Base-by-base conservation (phyloP, 768 basidiomycete genomes). In the Podaxis sp. region DNA sequence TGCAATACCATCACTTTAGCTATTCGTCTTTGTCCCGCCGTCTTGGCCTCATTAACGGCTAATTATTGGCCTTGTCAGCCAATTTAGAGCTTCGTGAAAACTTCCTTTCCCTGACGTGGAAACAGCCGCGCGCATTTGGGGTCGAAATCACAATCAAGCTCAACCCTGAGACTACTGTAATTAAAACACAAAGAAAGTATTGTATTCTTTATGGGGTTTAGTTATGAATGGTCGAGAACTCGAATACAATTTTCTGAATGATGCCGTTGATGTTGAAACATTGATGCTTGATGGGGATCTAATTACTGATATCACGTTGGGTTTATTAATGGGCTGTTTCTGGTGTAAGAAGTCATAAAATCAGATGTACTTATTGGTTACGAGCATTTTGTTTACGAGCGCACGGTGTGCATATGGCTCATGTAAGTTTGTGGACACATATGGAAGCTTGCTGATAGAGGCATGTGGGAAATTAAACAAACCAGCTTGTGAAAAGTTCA, bases 81-180 rank as follows among this genome's bases (percentile, higher is more conserved):
- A 48, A 55, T 62, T 62, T 55, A 24, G 53, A 46, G 53, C 60
- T 62, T 62, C 60, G 26, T 51, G 61, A 56, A 56, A 62, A 62
- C 61, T 62, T 56, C 54, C 22, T n/a, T n/a, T 22, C 54, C 55
- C 36, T 56, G 61, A 56, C 55, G 54, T 56, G 61, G 61, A 20
- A 26, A 40, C 26, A 15, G 28, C n/a, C 40, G n/a, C 51, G 20
- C 30, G 24, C 26, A 33, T 28, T 53, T 15, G 51, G 24, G 51
- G 8, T 38, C 20, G 7, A 8, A 56, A 56, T 56, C 37, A 56
- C 54, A 24, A 30, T 59, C 53, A 56, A 38, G 53, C n/a, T 62
- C 60, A 30, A 40, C 52, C 60, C 38, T 59, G 50, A 37, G 12
- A 24, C 8, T n/a, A 58, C 13, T 46, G 44, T 62, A 54, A 62